These are phyloP conservation scores for Lathyrus aphaca DNA, from an alignment of 306 rosid species.

Conservation along the genomic window DNA sequence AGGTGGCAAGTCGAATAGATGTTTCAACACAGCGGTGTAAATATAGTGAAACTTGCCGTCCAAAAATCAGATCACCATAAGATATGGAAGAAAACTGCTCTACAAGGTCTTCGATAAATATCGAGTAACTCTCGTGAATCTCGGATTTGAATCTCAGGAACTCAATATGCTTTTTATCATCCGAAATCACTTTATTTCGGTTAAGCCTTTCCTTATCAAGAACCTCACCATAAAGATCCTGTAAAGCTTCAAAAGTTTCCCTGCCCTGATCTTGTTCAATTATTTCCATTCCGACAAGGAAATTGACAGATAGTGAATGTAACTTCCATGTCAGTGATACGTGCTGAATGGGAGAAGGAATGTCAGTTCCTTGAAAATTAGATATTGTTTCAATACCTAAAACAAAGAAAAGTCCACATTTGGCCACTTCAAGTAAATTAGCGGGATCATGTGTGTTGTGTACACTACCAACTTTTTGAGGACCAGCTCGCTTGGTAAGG, in stretches of 20 bases:
- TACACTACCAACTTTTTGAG: constrained; percentile 47
- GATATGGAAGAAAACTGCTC: constrained; percentile 90
- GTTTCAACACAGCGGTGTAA: constrained; percentile 76
- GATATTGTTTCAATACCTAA: constrained; percentile 85
- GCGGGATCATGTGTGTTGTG: constrained; percentile 43
- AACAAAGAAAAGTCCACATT: constrained; percentile 80
- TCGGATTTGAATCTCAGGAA: constrained; percentile 73
- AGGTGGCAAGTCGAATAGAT: constrained; percentile 73
- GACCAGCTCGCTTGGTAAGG: constrained; percentile 55
- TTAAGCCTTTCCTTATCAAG: constrained; percentile 60
- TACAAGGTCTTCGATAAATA: constrained; percentile 78
- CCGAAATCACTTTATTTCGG: constrained; percentile 32
- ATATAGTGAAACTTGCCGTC: constrained; percentile 90
- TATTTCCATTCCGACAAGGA: constrained; percentile 81
- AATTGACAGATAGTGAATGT: constrained; percentile 80
- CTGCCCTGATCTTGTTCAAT: constrained; percentile 73
- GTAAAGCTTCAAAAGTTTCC: constrained; percentile 77
- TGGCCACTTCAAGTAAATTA: constrained; percentile 67
- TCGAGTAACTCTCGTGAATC: constrained; percentile 73
- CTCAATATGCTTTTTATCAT: constrained; percentile 50
- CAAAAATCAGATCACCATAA: constrained; percentile 80
- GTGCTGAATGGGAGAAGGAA: constrained; percentile 67
- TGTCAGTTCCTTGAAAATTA: constrained; percentile 52
- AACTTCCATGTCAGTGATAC: constrained; percentile 90
- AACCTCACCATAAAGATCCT: constrained; percentile 79